Evolutionary conservation across 352 stramenopile species (phyloP), one percentile per base, ranked within the genome.

Genomic region (Globisporangium solare): DNA sequence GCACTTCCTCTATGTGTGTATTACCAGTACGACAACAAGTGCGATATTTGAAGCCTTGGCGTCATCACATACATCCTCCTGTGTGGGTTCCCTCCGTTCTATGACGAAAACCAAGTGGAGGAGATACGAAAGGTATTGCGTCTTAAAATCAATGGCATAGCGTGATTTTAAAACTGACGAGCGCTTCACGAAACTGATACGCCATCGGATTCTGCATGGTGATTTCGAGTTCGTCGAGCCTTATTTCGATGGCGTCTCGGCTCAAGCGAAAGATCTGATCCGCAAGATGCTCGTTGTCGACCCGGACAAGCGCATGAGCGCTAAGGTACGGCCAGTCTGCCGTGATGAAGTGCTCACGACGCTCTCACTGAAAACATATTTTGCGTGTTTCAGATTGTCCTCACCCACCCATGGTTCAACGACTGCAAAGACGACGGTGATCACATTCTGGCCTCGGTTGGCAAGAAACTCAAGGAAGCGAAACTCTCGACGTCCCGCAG

Each of bases 71-170:
- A 93, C 73, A 98, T 99, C 66, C 64, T 99, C 45, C 60, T 99
- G 13, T 98, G 89, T 60, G 97, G 97, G 6, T 97, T 96, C 50
- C 96, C 96, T 20, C 97, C 97, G 0, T 99, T 99, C 71, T 98
- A 99, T 75, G 86, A 97, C 54, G 92, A 97, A 56, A 89, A 94
- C 66, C 80, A 89, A 58, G 76, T 89, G 18, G 77, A 88, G 56
- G 80, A 91, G 52, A 91, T 93, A 79, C 74, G 77, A 22, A 93
- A 90, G 60, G 77, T 85, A 46, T 57, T 35, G 24, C 24, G 27
- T 35, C 27, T 35, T 35, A 6, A 35, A 7, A 47, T 39, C 21
- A 17, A 32, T 54, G 14, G 47, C 2, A 43, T 47, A 46, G 10
- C 1, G 14, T 47, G 39, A 32, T 40, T 22, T 22, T 10, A 6